These are phyloP conservation scores for Chloropicon primus DNA, from an alignment of 139 green algal species.

Conservation along the genomic window DNA sequence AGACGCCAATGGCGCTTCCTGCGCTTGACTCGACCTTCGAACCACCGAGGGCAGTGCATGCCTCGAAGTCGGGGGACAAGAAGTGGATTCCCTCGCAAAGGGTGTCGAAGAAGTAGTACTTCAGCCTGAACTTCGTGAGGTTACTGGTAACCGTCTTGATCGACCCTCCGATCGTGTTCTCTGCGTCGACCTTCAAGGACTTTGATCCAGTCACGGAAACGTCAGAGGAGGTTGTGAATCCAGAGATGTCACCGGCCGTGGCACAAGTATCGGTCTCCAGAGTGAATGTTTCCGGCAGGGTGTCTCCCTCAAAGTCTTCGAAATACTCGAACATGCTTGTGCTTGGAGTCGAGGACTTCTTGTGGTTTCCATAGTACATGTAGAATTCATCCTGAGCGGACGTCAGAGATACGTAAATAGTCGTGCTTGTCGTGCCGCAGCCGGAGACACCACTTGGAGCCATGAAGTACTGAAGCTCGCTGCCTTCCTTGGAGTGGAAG, in stretches of 20 bases:
- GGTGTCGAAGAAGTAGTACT: slow-evolving; percentile 17
- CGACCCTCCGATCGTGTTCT: slow-evolving; percentile 4
- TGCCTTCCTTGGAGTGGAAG: slow-evolving; percentile 4
- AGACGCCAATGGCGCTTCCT: slow-evolving; percentile 13
- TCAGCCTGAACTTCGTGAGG: slow-evolving; percentile 8
- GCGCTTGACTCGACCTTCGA: slow-evolving; percentile 8
- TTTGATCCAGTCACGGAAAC: slow-evolving; percentile 1
- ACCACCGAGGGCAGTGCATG: slow-evolving; percentile 2
- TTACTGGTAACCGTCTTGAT: slow-evolving; percentile 5
- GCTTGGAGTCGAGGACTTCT: background rate
- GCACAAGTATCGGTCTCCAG: slow-evolving; percentile 13
- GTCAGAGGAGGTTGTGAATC: slow-evolving; percentile 6
- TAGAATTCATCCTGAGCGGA: background rate
- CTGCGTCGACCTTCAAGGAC: slow-evolving; percentile 11
- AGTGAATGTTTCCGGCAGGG: background rate
- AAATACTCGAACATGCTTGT: slow-evolving; percentile 13
- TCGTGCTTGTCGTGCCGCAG: slow-evolving; percentile 8
- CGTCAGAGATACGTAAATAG: slow-evolving; percentile 7
- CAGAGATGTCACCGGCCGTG: background rate
- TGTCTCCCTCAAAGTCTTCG: slow-evolving; percentile 18
- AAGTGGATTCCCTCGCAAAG: slow-evolving; percentile 12
- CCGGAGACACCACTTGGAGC: slow-evolving; percentile 1
- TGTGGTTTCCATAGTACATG: slow-evolving; percentile 18
- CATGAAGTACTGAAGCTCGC: slow-evolving; percentile 4
- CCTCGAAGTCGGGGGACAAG: slow-evolving; percentile 15